Base-by-base conservation (phyloP, 345 rosid species). In the Luvunga scandens region DNA sequence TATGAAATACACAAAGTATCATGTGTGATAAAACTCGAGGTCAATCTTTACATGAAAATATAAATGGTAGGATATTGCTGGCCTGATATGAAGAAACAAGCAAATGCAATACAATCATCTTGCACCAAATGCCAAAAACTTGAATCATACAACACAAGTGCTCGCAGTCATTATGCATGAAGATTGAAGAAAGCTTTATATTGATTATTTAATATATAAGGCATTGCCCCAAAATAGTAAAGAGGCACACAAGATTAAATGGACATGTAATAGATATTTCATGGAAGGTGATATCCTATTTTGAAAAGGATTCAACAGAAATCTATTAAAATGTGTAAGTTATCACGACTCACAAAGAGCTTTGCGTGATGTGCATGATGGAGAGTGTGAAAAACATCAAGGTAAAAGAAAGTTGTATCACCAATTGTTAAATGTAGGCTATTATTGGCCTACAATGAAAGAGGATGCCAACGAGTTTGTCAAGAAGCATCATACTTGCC, bases 181-280 rank as follows among this genome's bases (percentile, higher is more conserved):
- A 57, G 28, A 59, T 1, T 59, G 3, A 2, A 25, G n/a, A 22
- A n/a, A 21, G 10, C 63, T 7, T 13, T 53, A 1, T 5, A 38
- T 38, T 8, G 12, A 9, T 2, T 38, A 38, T 2, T 1, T 38
- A 6, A 2, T 8, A 2, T 0, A 53, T 0, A 1, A 6, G 18
- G 0, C 6, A 4, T 0, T 5, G 4, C 57, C 57, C 0, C 5
- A 1, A 1, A 53, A 53, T 3, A 1, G 6, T 14, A 53, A 1
- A 9, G 1, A 24, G 2, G 6, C 56, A 50, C 6, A 50, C 6
- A 50, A 50, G 56, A 13, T 2, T 16, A 50, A 50, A 50, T 16
- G 0, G 6, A 50, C 16, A 12, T 21, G 21, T 6, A 50, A 16
- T 0, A 14, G 56, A 50, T 50, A 50, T 18, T 50, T 50, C 21